Percentiles rank a stretch among this genome's conserved stretches.
These are phyloP conservation scores for Pyrus pyrifolia DNA, from an alignment of 306 rosid species.

Conservation along the genomic window DNA sequence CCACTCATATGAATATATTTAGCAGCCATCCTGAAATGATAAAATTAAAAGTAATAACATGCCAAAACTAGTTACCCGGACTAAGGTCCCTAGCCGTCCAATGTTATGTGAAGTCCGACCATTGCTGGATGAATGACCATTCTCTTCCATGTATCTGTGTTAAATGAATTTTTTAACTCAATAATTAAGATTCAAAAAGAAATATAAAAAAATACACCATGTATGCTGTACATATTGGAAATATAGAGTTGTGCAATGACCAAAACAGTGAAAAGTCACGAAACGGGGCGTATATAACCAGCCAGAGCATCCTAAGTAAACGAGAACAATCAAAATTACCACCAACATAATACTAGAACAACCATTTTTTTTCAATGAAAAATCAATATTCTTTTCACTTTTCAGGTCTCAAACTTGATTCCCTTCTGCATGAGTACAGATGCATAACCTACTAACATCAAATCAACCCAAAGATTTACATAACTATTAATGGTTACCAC, in stretches of 20 bases:
- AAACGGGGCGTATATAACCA: neutral
- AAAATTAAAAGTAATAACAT: neutral
- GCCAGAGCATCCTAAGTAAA: neutral
- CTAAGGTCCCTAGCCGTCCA: constrained; percentile 74
- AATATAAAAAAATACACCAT: neutral
- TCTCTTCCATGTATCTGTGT: constrained; percentile 84
- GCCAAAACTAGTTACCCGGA: constrained; percentile 53
- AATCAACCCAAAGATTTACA: neutral
- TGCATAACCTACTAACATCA: neutral
- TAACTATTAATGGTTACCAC: neutral
- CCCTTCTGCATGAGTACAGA: neutral
- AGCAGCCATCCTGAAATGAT: neutral
- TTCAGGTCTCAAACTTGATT: neutral
- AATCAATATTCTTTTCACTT: neutral
- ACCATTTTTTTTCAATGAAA: neutral
- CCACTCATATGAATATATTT: neutral
- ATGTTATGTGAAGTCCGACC: constrained; percentile 71
- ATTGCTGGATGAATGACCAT: constrained; percentile 59
- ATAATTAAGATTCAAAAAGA: neutral
- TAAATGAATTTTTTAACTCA: neutral
- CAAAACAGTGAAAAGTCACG: neutral
- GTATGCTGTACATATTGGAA: neutral
- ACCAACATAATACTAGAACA: neutral
- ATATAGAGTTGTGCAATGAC: neutral
- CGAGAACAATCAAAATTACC: neutral